Evolutionary conservation across 2,329 filamentous ascomycete species (phyloP).

Genomic region (Fusarium aywerte): DNA sequence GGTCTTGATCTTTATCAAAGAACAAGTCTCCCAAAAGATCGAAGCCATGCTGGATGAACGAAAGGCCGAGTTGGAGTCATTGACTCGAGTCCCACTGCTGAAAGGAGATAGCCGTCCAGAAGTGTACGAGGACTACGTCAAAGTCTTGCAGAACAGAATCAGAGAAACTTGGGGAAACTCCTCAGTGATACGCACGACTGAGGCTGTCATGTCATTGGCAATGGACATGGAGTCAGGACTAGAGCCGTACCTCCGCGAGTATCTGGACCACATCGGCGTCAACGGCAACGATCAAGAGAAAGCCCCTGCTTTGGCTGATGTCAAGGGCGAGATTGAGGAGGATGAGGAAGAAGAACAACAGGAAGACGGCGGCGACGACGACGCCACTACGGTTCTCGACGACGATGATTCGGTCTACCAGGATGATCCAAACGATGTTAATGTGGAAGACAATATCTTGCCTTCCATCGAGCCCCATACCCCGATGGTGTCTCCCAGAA

Average conservation of each 20-base stretch:
- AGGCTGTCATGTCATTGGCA: slow-evolving; percentile 8
- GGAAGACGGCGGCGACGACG: not conserved
- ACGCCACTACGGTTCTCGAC: not conserved
- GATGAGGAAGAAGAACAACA: not conserved
- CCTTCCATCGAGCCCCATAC: not conserved
- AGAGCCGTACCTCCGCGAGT: not conserved
- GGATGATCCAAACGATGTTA: not conserved
- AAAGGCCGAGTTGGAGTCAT: not conserved
- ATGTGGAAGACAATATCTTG: not conserved
- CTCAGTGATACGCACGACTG: accelerated
- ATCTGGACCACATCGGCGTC: not conserved
- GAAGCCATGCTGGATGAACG: not conserved
- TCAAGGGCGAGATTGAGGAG: not conserved
- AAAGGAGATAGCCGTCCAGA: slow-evolving; percentile 3
- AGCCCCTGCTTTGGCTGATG: not conserved
- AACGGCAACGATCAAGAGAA: no score
- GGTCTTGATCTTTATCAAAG: not conserved
- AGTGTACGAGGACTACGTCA: not conserved
- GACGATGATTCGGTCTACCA: not conserved
- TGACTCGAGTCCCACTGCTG: not conserved
- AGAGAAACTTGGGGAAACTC: not conserved
- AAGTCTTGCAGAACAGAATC: not conserved
- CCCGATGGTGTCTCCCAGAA: accelerated
- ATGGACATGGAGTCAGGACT: not conserved
- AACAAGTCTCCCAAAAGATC: accelerated